Percentiles rank a stretch among this genome's conserved stretches.
Evolutionary conservation across 2,329 filamentous ascomycete genomes (phyloP).

Genomic region (Penicillium glabrum): DNA sequence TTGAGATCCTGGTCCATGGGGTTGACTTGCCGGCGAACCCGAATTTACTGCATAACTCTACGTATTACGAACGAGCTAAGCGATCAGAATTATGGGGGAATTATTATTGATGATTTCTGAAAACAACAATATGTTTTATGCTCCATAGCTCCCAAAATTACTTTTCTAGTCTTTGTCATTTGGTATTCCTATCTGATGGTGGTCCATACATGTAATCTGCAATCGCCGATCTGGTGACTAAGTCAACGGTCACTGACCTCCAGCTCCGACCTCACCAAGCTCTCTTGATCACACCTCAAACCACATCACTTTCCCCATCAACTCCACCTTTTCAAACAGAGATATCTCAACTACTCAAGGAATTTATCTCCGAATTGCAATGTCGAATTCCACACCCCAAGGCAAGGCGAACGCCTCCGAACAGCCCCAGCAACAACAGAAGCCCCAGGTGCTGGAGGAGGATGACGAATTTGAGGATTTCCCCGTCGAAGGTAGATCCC

Average conservation of each 20-base stretch:
- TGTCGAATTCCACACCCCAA: slow-evolving; percentile 46
- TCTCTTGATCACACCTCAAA: neutral
- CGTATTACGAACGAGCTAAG: neutral
- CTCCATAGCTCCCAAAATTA: neutral
- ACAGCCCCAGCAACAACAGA: slow-evolving; percentile 59
- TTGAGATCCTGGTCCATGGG: slow-evolving; percentile 7
- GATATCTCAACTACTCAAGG: neutral
- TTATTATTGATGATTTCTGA: too few relatives aligned
- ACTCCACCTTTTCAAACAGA: neutral
- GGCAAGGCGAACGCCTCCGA: slow-evolving; percentile 39
- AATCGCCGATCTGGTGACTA: slow-evolving; percentile 9
- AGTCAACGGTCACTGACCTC: slow-evolving; percentile 14
- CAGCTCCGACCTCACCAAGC: slow-evolving; percentile 6
- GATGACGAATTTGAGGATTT: slow-evolving; percentile 99
- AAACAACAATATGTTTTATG: neutral
- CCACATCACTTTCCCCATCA: neutral
- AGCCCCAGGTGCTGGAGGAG: slow-evolving; percentile 77
- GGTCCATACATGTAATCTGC: neutral
- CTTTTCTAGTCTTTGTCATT: neutral
- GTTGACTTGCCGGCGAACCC: slow-evolving; percentile 12
- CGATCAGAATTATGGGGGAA: neutral
- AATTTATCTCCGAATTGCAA: slow-evolving; percentile 27
- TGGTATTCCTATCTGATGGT: neutral
- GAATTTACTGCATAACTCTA: slow-evolving; percentile 1
- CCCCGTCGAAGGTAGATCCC: slow-evolving; percentile 75